A percentile compares a stretch with the other conserved stretches of the same genome.
Evolutionary conservation across 108 stramenopile species (phyloP).

Genomic region (Hondaea fermentalgiana): DNA sequence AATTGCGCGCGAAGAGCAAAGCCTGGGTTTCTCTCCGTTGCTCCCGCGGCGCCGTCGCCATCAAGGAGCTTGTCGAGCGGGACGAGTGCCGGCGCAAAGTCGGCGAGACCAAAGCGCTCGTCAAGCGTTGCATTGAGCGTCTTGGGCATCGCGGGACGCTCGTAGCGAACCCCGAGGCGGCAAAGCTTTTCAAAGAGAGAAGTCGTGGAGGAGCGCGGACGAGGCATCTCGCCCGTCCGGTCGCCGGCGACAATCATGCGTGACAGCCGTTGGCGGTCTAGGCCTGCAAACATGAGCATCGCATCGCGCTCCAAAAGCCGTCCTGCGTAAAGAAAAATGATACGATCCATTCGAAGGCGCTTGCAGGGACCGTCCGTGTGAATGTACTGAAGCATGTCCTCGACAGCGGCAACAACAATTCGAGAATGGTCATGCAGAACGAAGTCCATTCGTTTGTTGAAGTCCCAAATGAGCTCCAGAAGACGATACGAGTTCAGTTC

Average conservation of each 20-base stretch:
- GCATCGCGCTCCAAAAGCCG: not conserved
- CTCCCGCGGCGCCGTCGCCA: slow-evolving; percentile 38
- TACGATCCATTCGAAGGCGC: not conserved
- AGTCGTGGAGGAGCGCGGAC: not conserved
- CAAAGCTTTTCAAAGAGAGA: not conserved
- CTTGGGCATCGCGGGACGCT: not conserved
- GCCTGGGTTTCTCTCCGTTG: slow-evolving; percentile 68
- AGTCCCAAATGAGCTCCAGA: slow-evolving; percentile 84
- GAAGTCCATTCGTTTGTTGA: slow-evolving; percentile 81
- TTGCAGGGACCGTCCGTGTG: not conserved
- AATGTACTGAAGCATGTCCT: not conserved
- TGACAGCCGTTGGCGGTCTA: not conserved
- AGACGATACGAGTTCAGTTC: slow-evolving; percentile 84
- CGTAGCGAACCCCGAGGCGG: not conserved
- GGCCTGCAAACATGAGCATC: not conserved
- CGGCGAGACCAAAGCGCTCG: not conserved
- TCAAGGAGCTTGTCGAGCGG: not conserved
- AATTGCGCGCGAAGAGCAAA: slow-evolving; percentile 77
- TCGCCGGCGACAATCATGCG: not conserved
- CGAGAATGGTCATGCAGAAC: slow-evolving; percentile 85
- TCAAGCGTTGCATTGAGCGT: not conserved
- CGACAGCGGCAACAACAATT: slow-evolving; percentile 56
- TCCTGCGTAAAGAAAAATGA: not conserved
- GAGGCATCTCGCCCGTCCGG: not conserved
- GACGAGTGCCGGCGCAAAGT: not conserved